Conservation (phyloP, 1,284 basidiomycete species). For the Trichosporon sp. region DNA sequence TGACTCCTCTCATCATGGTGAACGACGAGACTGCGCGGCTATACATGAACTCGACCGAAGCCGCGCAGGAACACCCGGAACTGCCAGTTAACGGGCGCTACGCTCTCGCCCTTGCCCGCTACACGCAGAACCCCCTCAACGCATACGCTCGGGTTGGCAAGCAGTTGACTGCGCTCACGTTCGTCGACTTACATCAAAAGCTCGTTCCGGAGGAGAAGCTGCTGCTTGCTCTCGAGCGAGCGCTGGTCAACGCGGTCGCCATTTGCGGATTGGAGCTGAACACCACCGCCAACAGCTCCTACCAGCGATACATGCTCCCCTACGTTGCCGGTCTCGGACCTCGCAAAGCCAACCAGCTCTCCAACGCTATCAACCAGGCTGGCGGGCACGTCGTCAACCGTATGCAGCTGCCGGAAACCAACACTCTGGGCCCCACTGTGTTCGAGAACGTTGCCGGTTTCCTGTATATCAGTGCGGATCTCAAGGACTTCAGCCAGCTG, state of each 20-base stretch:
- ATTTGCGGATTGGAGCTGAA: constrained; percentile 95
- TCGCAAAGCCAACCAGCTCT: constrained; percentile 81
- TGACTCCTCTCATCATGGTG: constrained; percentile 73
- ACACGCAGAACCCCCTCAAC: constrained; percentile 87
- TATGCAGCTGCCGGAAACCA: constrained; percentile 69
- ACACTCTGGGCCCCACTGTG: constrained; percentile 75
- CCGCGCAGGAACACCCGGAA: constrained; percentile 76
- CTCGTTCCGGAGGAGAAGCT: constrained; percentile 71
- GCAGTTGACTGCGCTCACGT: constrained; percentile 74
- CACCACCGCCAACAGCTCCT: constrained; percentile 75
- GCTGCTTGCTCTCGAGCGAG: constrained; percentile 73
- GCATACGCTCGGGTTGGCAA: constrained; percentile 82
- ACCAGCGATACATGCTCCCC: constrained; percentile 80
- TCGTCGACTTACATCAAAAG: constrained; percentile 81
- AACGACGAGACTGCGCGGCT: constrained; percentile 90
- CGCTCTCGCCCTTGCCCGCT: constrained; percentile 89
- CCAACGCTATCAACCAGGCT: constrained; percentile 71
- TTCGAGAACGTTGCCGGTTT: constrained; percentile 88
- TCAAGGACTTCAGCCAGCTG: constrained; percentile 54
- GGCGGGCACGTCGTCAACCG: constrained; percentile 72
- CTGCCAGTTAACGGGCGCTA: constrained; percentile 81
- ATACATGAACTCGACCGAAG: constrained; percentile 86
- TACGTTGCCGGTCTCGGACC: constrained; percentile 93
- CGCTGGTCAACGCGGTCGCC: constrained; percentile 83
- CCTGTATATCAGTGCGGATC: constrained; percentile 72